These are phyloP conservation scores for Brassica napus DNA, from an alignment of 345 rosid genomes.

Conservation along the genomic window DNA sequence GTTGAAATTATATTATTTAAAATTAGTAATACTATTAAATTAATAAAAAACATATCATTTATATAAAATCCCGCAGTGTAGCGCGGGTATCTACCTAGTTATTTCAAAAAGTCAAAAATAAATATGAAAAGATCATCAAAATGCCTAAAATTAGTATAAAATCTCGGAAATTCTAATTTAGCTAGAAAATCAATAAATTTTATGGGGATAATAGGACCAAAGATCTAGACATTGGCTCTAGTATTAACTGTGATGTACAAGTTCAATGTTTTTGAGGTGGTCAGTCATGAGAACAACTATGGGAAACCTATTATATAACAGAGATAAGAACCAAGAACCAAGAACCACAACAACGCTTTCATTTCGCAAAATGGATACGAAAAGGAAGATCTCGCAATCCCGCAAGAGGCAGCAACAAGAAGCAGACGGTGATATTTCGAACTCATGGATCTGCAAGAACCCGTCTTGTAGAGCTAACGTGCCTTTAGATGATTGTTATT, in stretches of 20 bases:
- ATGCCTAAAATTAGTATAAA: neutral
- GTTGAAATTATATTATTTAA: no score
- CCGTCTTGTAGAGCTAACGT: constrained; percentile 42
- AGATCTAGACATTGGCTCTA: neutral
- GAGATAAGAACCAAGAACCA: constrained; percentile 16
- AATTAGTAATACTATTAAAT: no score
- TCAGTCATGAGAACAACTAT: neutral
- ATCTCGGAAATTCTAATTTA: neutral
- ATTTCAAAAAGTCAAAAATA: neutral
- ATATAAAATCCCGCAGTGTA: no score
- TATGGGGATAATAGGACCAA: neutral
- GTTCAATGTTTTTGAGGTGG: neutral
- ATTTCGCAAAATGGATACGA: constrained; percentile 42
- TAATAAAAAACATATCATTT: no score
- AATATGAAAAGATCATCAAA: neutral
- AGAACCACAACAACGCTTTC: constrained; percentile 1
- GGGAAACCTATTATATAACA: neutral
- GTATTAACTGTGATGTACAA: neutral
- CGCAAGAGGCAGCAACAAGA: constrained; percentile 30
- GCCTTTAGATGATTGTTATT: constrained; percentile 73
- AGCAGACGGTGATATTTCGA: constrained; percentile 40
- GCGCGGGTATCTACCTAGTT: no score
- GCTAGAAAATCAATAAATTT: neutral
- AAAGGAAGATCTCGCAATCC: constrained; percentile 67
- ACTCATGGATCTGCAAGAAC: constrained; percentile 58